Percentiles rank a stretch among this genome's conserved stretches.
phyloP scores from a whole-genome alignment of 1,139 yeast genomes.

The Diutina sp. region DNA sequence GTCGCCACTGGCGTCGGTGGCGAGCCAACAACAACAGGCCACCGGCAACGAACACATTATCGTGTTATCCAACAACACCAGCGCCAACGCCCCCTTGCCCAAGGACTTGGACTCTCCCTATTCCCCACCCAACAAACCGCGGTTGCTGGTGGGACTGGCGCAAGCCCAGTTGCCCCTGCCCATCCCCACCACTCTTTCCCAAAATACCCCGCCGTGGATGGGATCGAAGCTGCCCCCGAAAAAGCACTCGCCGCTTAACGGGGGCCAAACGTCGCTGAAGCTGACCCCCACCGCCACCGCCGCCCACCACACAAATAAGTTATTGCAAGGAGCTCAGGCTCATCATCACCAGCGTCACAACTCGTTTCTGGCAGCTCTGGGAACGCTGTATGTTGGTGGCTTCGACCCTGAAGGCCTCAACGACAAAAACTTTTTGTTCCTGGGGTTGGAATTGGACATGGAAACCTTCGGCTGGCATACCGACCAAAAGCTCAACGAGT shows the following conservation, averaged over 20 bases:
- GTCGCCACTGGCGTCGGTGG: conserved; percentile 7
- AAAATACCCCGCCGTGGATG: conserved; percentile 1
- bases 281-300: conserved; percentile 1
- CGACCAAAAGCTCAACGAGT: neutral
- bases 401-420: neutral
- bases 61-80: conserved; percentile 30
- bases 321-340: neutral
- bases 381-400: neutral
- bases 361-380: neutral
- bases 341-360: neutral
- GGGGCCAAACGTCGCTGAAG: neutral
- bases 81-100: conserved; percentile 32
- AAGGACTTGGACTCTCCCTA: conserved; percentile 4
- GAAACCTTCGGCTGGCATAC: neutral
- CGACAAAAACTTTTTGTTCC: neutral
- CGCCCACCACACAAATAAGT: neutral
- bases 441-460: conserved; percentile 1
- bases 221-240: neutral
- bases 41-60: conserved; percentile 24
- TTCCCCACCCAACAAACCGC: neutral
- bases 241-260: neutral
- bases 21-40: neutral
- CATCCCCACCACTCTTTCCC: conserved; percentile 1
- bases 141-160: conserved; percentile 7
- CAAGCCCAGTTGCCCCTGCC: neutral